Conservation (phyloP, 2,329 filamentous ascomycete species). For the Penicillium sp. region DNA sequence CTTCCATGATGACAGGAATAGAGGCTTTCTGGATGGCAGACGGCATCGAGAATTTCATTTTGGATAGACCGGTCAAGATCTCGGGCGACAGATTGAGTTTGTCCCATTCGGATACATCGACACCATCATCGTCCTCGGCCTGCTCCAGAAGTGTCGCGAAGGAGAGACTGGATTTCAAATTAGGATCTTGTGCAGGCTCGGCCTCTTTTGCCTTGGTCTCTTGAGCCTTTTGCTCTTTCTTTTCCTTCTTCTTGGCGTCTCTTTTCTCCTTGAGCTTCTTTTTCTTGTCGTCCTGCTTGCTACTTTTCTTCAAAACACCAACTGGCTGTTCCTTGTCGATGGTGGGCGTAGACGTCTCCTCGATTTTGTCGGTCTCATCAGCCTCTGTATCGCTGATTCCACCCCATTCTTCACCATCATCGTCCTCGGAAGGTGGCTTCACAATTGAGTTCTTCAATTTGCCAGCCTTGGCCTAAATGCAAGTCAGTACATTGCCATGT, state of each 20-base stretch:
- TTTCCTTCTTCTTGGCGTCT: constrained; percentile 27
- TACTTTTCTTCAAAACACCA: neutral
- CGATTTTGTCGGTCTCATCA: constrained; percentile 2
- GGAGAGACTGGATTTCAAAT: constrained; percentile 33
- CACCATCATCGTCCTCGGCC: constrained; percentile 56
- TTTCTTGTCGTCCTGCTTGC: neutral
- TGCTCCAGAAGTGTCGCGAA: constrained; percentile 38
- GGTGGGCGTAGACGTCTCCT: constrained; percentile 13
- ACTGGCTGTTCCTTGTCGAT: constrained; percentile 3
- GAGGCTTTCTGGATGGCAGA: constrained; percentile 76
- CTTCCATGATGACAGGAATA: constrained; percentile 78
- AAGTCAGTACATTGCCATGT: neutral
- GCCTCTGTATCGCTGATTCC: constrained; percentile 59
- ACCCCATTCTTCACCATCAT: constrained; percentile 59
- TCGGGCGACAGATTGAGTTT: constrained; percentile 69
- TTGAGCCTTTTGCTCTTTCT: constrained; percentile 24
- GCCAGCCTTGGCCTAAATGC: constrained; percentile 33
- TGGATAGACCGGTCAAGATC: constrained; percentile 70
- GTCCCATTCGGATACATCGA: constrained; percentile 74
- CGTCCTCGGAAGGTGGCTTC: constrained; percentile 22
- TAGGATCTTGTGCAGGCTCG: constrained; percentile 33
- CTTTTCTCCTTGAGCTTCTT: constrained; percentile 11
- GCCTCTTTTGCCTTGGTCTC: constrained; percentile 24
- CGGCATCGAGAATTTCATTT: constrained; percentile 74
- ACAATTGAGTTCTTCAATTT: constrained; percentile 34